Conservation (phyloP, 2,329 filamentous ascomycete species). For the Alternaria arbusti region DNA sequence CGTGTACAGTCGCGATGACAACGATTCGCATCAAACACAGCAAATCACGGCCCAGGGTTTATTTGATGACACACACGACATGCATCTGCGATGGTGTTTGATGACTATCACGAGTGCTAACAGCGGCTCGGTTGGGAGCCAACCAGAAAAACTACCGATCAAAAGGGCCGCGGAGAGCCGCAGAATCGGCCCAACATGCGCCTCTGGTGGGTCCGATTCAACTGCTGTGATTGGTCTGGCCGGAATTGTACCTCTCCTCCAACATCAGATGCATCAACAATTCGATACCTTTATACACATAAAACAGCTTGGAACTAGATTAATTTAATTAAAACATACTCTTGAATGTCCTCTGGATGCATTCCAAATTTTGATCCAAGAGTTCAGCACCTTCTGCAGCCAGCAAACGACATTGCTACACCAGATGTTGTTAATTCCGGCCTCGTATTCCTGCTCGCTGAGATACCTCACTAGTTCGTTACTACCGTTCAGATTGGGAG, state of each 20-base stretch:
- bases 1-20: neutral
- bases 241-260: neutral
- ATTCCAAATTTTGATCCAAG: neutral
- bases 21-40: too few relatives aligned
- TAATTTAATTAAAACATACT: too few relatives aligned
- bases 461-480: neutral
- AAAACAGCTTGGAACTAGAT: neutral
- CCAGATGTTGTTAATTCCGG: slow-evolving; percentile 4
- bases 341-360: too few relatives aligned
- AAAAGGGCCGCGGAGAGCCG: slow-evolving; percentile 12
- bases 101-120: neutral
- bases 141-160: slow-evolving; percentile 15
- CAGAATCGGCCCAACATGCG: slow-evolving; percentile 1
- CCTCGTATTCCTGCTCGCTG: neutral
- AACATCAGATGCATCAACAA: neutral
- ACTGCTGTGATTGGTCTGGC: neutral
- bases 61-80: neutral
- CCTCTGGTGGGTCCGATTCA: neutral
- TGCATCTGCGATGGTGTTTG: neutral
- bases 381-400: neutral
- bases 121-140: slow-evolving; percentile 10
- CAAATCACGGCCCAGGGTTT: neutral
- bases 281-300: neutral
- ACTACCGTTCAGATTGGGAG: neutral
- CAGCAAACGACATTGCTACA: neutral